These are phyloP conservation scores for Botrytis elliptica DNA, from an alignment of 2,329 filamentous ascomycete species.

Conservation along the genomic window DNA sequence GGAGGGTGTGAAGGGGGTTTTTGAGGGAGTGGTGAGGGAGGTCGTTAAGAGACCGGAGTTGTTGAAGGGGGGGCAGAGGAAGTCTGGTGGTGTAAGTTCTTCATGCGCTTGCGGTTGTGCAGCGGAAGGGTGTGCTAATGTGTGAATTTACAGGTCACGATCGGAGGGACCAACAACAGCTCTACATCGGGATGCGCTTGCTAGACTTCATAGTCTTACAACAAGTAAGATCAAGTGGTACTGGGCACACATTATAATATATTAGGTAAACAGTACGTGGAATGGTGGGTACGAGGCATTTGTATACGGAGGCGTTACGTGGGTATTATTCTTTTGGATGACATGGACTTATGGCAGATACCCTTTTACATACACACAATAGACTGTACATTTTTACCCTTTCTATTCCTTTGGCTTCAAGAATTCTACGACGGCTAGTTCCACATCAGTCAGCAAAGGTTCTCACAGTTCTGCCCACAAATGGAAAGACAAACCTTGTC, in stretches of 20 bases:
- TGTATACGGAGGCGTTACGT: conserved; percentile 23
- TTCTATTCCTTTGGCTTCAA: conserved; percentile 50
- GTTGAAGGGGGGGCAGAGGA: conserved; percentile 38
- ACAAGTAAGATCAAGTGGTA: neutral
- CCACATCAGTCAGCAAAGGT: conserved; percentile 21
- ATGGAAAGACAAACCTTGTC: conserved; percentile 56
- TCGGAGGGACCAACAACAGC: neutral
- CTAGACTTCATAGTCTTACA: neutral
- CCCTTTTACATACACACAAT: conserved; percentile 35
- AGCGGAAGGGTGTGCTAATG: conserved; percentile 22
- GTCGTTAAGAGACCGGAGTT: conserved; percentile 49
- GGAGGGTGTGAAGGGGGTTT: conserved; percentile 51
- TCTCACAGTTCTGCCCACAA: neutral
- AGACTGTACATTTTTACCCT: conserved; percentile 35
- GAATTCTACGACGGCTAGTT: conserved; percentile 62
- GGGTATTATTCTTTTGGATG: conserved; percentile 22
- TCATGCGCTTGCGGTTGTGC: neutral
- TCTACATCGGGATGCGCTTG: conserved; percentile 19
- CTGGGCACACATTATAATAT: neutral
- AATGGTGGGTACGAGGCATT: neutral
- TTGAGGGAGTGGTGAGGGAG: conserved; percentile 51
- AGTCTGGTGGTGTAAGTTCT: conserved; percentile 29
- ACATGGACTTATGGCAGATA: conserved; percentile 34
- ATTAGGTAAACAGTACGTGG: neutral
- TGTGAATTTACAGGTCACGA: conserved; percentile 25